These are phyloP conservation scores for Dimocarpus longan DNA, from an alignment of 345 rosid genomes.

Conservation along the genomic window DNA sequence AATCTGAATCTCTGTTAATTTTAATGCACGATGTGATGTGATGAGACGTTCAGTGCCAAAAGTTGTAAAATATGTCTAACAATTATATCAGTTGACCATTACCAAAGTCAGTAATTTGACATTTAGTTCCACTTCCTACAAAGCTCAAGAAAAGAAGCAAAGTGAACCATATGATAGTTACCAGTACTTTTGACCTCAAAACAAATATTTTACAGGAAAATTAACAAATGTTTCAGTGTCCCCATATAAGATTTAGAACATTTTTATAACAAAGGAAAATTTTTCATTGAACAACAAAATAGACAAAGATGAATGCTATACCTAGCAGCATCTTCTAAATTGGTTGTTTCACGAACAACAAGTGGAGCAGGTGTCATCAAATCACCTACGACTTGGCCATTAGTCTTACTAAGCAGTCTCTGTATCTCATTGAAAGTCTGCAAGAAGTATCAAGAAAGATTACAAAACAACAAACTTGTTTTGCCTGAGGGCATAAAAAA, in stretches of 20 bases:
- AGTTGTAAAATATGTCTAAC: background rate
- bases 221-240: background rate
- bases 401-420: slow-evolving; percentile 69
- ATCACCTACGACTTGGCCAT: slow-evolving; percentile 89
- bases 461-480: slow-evolving; percentile 14
- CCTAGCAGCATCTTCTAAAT: slow-evolving; percentile 93
- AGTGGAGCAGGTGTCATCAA: slow-evolving; percentile 94
- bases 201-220: background rate
- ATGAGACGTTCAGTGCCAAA: background rate
- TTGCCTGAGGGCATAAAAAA: background rate
- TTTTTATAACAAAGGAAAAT: background rate
- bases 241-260: background rate
- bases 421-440: slow-evolving; percentile 87
- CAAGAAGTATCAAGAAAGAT: slow-evolving; percentile 20
- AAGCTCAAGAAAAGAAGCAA: background rate
- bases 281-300: background rate
- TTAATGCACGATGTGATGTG: background rate
- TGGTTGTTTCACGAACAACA: slow-evolving; percentile 70
- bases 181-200: background rate
- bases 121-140: background rate
- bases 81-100: background rate
- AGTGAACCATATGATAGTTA: background rate
- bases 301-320: slow-evolving; percentile 21
- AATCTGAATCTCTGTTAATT: background rate
- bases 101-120: slow-evolving; percentile 9